Base-by-base conservation (phyloP, 2,329 filamentous ascomycete genomes). In the Lizonia empirigonia region DNA sequence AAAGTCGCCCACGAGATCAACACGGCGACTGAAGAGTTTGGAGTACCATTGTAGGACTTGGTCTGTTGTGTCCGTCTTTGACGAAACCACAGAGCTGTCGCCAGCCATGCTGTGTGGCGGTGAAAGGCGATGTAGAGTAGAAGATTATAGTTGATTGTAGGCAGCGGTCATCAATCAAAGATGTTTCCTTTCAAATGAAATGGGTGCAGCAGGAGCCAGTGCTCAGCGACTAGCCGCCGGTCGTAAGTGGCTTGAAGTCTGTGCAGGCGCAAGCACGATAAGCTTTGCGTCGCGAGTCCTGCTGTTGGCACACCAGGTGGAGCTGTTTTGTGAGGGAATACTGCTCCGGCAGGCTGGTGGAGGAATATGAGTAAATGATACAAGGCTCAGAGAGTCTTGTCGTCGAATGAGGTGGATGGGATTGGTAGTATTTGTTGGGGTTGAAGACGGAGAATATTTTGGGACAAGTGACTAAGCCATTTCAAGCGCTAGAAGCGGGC, bases 1-100 rank as follows among this genome's bases (percentile, higher is more conserved):
- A 71, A 89, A 91, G 65, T 91, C 89, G 32, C 88, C 87, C 4
- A 91, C 82, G 2, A 91, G 80, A 52, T 74, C 71, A 44, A 74
- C 68, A 27, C 70, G 68, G 32, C 71, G 69, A 52, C 67, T 70
- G 62, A 63, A 68, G 33, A 73, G 60, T 44, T 60, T 68, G 7
- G 67, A 63, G 53, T 73, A 74, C 67, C 69, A 71, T 55, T 65
- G 58, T 35, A 71, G 56, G 26, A 72, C 56, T 29, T 62, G 60
- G 36, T 59, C 50, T 34, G 57, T 53, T 20, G 53, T 58, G 46
- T 56, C 59, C 50, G 50, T 53, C 41, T 51, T 55, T 37, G 44
- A 46, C 18, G 44, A 50, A 35, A 51, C 44, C 34, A 49, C 50
- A 32, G 50, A 52, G 50, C 50, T 57, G 36, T 54, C 47, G 58